These are phyloP conservation scores for Solanum tarijense DNA, from an alignment of 257 asterid species.

Conservation along the genomic window DNA sequence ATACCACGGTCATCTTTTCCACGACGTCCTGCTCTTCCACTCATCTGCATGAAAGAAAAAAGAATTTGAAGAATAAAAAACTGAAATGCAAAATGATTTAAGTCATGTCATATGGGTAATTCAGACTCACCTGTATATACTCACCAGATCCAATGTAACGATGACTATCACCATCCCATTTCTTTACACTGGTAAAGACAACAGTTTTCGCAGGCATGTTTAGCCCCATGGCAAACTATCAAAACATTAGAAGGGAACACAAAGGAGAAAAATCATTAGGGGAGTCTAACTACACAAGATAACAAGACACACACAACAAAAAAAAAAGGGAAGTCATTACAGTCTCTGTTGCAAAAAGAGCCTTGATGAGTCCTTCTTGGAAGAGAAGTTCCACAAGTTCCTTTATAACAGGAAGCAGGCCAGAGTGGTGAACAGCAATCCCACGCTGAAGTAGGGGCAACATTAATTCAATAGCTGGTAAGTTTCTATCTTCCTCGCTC, in stretches of 20 bases:
- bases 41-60: constrained; percentile 54
- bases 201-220: constrained; percentile 99
- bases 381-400: constrained; percentile 96
- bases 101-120: neutral
- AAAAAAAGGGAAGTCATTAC: constrained; percentile 19
- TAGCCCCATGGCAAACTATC: constrained; percentile 94
- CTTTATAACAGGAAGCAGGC: constrained; percentile 91
- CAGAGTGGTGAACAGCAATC: constrained; percentile 98
- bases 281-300: neutral
- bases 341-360: constrained; percentile 96
- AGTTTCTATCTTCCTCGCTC: constrained; percentile 84
- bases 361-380: constrained; percentile 99
- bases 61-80: neutral
- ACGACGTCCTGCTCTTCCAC: constrained; percentile 99
- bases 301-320: neutral
- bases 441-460: constrained; percentile 95
- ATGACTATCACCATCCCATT: constrained; percentile 99
- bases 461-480: constrained; percentile 96
- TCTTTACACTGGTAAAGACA: constrained; percentile 82
- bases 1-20: constrained; percentile 96
- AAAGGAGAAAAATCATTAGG: constrained; percentile 3
- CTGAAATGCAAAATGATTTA: neutral
- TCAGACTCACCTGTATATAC: constrained; percentile 83
- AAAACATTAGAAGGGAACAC: neutral
- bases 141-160: constrained; percentile 95